Conservation (phyloP, 441 rosid species). For the Gossypium davidsonii region DNA sequence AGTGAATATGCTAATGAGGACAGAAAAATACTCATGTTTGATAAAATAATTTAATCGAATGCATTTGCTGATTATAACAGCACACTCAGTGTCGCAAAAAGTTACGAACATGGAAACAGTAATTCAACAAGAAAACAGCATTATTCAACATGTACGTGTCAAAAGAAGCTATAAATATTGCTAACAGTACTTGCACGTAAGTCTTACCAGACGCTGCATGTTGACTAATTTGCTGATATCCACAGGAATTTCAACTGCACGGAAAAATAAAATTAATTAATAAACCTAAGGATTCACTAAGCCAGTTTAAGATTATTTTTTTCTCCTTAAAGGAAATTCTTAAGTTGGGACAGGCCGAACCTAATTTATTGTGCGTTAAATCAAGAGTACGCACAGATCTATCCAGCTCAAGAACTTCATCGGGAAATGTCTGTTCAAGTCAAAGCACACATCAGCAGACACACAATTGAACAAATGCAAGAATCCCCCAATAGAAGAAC, state of each 20-base stretch:
- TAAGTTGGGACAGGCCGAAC: slow-evolving; percentile 26
- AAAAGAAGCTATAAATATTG: not conserved
- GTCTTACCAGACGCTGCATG: slow-evolving; percentile 86
- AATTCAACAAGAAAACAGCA: not conserved
- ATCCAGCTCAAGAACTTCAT: slow-evolving; percentile 66
- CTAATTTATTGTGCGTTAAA: slow-evolving; percentile 73
- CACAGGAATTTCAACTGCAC: slow-evolving; percentile 76
- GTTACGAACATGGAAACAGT: not conserved
- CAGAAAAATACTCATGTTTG: not conserved
- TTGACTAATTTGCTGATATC: slow-evolving; percentile 71
- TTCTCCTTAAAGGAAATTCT: not conserved
- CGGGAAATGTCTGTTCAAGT: slow-evolving; percentile 66
- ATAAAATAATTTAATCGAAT: not conserved
- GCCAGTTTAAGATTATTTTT: not conserved
- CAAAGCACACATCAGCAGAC: slow-evolving; percentile 15
- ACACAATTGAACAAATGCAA: slow-evolving; percentile 10
- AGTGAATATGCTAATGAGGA: not conserved
- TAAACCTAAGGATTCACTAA: not conserved
- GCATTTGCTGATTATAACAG: not conserved
- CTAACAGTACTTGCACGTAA: not conserved
- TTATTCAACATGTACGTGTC: not conserved
- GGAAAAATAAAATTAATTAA: not conserved
- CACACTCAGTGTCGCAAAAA: not conserved
- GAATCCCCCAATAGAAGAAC: not conserved
- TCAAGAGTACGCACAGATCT: slow-evolving; percentile 81